A percentile compares a stretch with the other conserved stretches of the same genome.
phyloP scores from a whole-genome alignment of 2,329 filamentous ascomycete species.

The Ophiostoma populinum region DNA sequence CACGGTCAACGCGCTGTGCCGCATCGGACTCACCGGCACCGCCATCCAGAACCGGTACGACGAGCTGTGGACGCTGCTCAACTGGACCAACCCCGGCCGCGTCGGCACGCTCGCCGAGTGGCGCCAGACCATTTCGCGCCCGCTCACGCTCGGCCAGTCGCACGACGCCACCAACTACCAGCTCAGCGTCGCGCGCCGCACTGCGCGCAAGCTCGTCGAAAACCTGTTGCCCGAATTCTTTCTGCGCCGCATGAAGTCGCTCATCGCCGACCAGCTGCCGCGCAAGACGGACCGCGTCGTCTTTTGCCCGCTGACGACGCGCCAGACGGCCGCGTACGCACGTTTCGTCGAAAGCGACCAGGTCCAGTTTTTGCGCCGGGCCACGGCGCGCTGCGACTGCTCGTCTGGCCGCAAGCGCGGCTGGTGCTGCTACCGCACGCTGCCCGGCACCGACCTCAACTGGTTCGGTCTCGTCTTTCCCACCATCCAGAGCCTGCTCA shows the following conservation, averaged over 20 bases:
- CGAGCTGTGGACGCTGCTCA: slow-evolving; percentile 86
- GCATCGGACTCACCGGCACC: slow-evolving; percentile 85
- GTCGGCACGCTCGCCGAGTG: slow-evolving; percentile 52
- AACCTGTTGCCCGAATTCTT: slow-evolving; percentile 85
- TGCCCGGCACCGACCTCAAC: slow-evolving; percentile 21
- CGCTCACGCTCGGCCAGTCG: slow-evolving; percentile 73
- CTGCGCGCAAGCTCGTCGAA: slow-evolving; percentile 67
- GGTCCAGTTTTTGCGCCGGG: slow-evolving; percentile 48
- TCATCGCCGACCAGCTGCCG: slow-evolving; percentile 83
- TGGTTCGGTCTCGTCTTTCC: slow-evolving; percentile 78
- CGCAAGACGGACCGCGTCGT: slow-evolving; percentile 91
- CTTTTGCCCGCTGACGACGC: slow-evolving; percentile 77
- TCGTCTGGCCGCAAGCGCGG: slow-evolving; percentile 53
- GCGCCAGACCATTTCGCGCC: slow-evolving; percentile 60
- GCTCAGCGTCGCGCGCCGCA: slow-evolving; percentile 63
- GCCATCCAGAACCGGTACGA: slow-evolving; percentile 98
- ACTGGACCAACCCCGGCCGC: slow-evolving; percentile 83
- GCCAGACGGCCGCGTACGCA: slow-evolving; percentile 69
- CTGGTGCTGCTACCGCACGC: slow-evolving; percentile 55
- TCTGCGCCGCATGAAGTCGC: slow-evolving; percentile 74
- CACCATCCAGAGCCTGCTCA: slow-evolving; percentile 64
- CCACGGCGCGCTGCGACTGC: slow-evolving; percentile 53
- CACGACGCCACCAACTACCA: slow-evolving; percentile 78
- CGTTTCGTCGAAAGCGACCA: slow-evolving; percentile 60
- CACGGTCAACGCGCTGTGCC: slow-evolving; percentile 75